phyloP scores from a whole-genome alignment of 768 basidiomycete genomes.

The Lentinula sp. region DNA sequence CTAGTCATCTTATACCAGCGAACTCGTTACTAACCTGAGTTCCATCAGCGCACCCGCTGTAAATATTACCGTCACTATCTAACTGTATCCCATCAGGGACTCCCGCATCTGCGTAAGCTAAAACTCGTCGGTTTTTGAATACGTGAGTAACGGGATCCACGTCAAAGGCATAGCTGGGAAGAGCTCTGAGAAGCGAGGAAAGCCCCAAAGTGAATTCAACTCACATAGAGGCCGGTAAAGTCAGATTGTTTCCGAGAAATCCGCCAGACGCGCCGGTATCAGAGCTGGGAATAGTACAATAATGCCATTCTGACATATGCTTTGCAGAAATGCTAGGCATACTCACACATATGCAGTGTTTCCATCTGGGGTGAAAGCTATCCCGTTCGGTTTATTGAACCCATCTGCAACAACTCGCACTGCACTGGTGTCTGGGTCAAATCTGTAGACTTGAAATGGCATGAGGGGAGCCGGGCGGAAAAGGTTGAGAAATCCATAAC shows the following conservation, averaged over 20 bases:
- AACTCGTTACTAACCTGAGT: conserved; percentile 36
- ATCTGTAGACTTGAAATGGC: conserved; percentile 74
- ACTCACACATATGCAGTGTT: conserved; percentile 54
- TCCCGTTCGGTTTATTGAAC: conserved; percentile 69
- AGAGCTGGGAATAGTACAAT: conserved; percentile 9
- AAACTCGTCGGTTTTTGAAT: conserved; percentile 43
- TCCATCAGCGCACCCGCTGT: conserved; percentile 51
- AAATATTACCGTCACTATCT: conserved; percentile 45
- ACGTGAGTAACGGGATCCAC: conserved; percentile 32
- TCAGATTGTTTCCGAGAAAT: conserved; percentile 14
- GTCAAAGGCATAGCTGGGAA: conserved; percentile 43
- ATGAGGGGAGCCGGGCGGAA: conserved; percentile 64
- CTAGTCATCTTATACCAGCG: not conserved
- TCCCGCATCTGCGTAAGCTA: conserved; percentile 45
- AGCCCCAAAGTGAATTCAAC: not conserved
- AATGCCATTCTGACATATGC: not conserved
- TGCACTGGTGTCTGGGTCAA: conserved; percentile 57
- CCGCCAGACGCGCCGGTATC: conserved; percentile 17
- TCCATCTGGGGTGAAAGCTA: conserved; percentile 66
- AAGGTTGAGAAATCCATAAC: conserved; percentile 57
- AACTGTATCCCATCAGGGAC: conserved; percentile 43
- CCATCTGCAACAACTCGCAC: conserved; percentile 72
- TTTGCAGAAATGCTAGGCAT: not conserved
- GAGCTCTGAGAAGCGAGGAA: not conserved
- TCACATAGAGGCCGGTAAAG: conserved; percentile 18